A percentile compares a stretch with the other conserved stretches of the same genome.
Conservation (phyloP, 2,329 filamentous ascomycete genomes). For the Hypocreales sp. region DNA sequence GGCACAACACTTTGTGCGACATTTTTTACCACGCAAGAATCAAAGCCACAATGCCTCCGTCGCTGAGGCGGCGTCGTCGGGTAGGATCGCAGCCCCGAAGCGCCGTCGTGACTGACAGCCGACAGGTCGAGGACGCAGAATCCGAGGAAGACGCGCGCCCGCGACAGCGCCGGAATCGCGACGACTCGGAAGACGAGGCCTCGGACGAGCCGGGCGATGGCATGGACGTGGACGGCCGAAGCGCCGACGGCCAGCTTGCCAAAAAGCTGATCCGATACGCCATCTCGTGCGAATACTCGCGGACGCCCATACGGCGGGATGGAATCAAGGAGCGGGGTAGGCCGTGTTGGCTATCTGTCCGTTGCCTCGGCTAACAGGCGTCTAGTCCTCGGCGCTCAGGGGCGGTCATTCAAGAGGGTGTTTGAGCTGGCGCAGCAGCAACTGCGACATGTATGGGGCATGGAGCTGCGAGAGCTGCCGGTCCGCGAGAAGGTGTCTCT, state of each 20-base stretch:
- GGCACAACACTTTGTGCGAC: too few relatives aligned
- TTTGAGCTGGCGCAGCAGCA: constrained; percentile 64
- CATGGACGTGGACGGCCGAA: constrained; percentile 14
- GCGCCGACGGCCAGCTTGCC: constrained; percentile 34
- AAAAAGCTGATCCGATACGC: constrained; percentile 57
- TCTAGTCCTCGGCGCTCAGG: constrained; percentile 54
- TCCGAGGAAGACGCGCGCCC: constrained; percentile 16
- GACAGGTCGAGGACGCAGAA: constrained; percentile 15
- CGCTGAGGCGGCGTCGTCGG: constrained; percentile 15
- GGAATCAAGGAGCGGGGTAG: constrained; percentile 49
- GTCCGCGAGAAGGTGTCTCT: constrained; percentile 67
- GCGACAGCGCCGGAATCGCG: constrained; percentile 14
- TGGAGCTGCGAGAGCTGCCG: constrained; percentile 79
- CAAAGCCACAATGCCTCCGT: constrained; percentile 15
- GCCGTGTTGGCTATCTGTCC: rapidly evolving
- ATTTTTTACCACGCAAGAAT: too few relatives aligned
- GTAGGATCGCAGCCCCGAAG: constrained; percentile 9
- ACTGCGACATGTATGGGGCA: constrained; percentile 65
- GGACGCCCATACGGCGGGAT: constrained; percentile 42
- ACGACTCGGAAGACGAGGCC: constrained; percentile 14
- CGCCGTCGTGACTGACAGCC: too few relatives aligned
- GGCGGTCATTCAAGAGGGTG: constrained; percentile 57
- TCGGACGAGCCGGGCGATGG: constrained; percentile 22
- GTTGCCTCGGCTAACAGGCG: constrained; percentile 3
- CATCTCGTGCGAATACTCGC: constrained; percentile 48